Percentiles rank a stretch among this genome's conserved stretches.
Conservation (phyloP, 1,284 basidiomycete genomes). For the Cryptococcus amylolentus region DNA sequence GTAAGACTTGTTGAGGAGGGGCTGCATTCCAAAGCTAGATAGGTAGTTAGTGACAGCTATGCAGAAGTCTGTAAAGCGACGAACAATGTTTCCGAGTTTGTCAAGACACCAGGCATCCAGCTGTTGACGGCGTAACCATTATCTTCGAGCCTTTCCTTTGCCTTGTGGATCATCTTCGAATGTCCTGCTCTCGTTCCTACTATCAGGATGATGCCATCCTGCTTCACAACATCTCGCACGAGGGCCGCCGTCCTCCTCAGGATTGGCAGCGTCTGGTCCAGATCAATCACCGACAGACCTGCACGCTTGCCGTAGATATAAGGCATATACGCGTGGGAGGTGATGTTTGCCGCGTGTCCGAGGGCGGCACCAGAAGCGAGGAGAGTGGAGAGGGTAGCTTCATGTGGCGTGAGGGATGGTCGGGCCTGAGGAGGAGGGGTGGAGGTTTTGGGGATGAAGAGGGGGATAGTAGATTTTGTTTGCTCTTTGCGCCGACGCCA, state of each 20-base stretch:
- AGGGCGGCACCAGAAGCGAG: conserved; percentile 91
- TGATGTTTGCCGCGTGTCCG: conserved; percentile 76
- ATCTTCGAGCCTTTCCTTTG: conserved; percentile 70
- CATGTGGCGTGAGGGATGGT: conserved; percentile 14
- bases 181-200: conserved; percentile 82
- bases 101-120: conserved; percentile 92
- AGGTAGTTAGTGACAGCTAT: background rate
- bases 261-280: conserved; percentile 89
- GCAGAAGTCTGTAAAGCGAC: conserved; percentile 12
- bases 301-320: conserved; percentile 90
- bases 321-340: conserved; percentile 85
- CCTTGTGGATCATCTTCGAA: conserved; percentile 69
- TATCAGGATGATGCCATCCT: conserved; percentile 83
- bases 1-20: conserved; percentile 60
- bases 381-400: conserved; percentile 71
- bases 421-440: conserved; percentile 16
- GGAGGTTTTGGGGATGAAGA: conserved; percentile 23
- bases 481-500: conserved; percentile 34
- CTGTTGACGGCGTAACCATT: conserved; percentile 76
- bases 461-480: conserved; percentile 9
- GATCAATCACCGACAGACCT: conserved; percentile 88
- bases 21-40: conserved; percentile 58
- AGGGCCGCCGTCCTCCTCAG: conserved; percentile 85
- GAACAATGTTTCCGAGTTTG: conserved; percentile 74
- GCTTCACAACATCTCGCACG: conserved; percentile 73